Percentiles rank a stretch among this genome's conserved stretches.
phyloP scores from a whole-genome alignment of 179 eudicot genomes.

The Amaranthus tricolor region DNA sequence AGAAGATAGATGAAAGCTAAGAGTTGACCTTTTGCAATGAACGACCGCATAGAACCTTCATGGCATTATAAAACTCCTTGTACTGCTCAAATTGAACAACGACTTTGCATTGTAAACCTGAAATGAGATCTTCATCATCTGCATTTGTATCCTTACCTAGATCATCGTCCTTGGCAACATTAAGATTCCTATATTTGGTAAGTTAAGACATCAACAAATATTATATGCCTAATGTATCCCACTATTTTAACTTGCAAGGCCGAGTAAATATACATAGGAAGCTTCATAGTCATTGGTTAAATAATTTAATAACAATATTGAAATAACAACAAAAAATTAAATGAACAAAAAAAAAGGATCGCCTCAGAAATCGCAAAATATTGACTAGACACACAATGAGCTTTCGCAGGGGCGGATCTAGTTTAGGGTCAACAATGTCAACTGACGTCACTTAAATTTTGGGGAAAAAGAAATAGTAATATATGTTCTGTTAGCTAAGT shows the following conservation, averaged over 20 bases:
- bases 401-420: too few species aligned
- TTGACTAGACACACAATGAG: neutral
- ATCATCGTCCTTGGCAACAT: conserved; percentile 79
- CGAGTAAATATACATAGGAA: neutral
- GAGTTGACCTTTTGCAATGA: conserved; percentile 66
- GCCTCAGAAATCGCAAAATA: neutral
- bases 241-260: neutral
- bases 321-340: neutral
- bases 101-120: conserved; percentile 80
- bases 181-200: conserved; percentile 55
- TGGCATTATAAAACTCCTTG: conserved; percentile 57
- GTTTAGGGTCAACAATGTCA: too few species aligned
- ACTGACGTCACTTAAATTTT: too few species aligned
- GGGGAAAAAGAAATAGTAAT: too few species aligned
- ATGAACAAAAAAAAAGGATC: neutral
- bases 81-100: conserved; percentile 69
- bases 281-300: neutral
- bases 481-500: too few species aligned
- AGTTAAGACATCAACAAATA: conserved; percentile 22
- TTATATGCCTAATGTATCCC: conserved; percentile 11
- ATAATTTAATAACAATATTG: neutral
- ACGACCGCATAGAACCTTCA: conserved; percentile 66
- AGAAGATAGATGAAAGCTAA: neutral
- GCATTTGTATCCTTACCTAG: conserved; percentile 51
- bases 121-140: conserved; percentile 47